Evolutionary conservation across 1,139 yeast genomes (phyloP).

Genomic region (Geotrichum klebahnii): DNA sequence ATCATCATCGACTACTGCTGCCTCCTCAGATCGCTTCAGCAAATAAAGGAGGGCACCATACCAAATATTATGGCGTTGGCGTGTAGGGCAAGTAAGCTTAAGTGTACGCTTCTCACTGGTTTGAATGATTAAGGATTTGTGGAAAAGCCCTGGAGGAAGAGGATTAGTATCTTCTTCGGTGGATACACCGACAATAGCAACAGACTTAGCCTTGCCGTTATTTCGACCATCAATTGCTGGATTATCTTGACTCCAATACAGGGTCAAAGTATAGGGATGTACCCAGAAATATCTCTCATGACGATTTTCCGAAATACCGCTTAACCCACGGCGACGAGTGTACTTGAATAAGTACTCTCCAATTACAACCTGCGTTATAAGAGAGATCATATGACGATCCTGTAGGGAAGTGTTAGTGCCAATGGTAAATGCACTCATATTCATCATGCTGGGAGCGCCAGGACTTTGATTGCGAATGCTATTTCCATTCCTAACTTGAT

Average conservation of each 20-base stretch:
- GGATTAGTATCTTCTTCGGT: constrained; percentile 87
- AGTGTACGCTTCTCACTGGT: constrained; percentile 60
- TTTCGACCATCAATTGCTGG: constrained; percentile 61
- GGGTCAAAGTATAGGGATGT: constrained; percentile 85
- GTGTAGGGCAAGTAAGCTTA: constrained; percentile 81
- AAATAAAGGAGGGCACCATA: constrained; percentile 75
- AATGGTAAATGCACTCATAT: constrained; percentile 46
- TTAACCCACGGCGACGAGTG: constrained; percentile 72
- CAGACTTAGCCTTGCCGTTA: constrained; percentile 59
- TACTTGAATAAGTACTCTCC: constrained; percentile 90
- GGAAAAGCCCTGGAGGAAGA: constrained; percentile 82
- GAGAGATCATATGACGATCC: constrained; percentile 75
- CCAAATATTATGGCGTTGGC: constrained; percentile 91
- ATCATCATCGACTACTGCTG: constrained; percentile 37
- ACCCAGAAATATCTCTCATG: constrained; percentile 96
- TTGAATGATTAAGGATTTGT: constrained; percentile 74
- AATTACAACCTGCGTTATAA: constrained; percentile 85
- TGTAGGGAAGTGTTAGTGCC: constrained; percentile 59
- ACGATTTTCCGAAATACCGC: constrained; percentile 70
- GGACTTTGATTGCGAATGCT: constrained; percentile 15
- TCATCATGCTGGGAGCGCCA: constrained; percentile 21
- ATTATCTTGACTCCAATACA: constrained; percentile 83
- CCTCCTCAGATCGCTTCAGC: constrained; percentile 65
- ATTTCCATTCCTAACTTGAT: neutral
- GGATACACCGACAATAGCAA: constrained; percentile 75